A percentile compares a stretch with the other conserved stretches of the same genome.
phyloP scores from a whole-genome alignment of 495 filamentous ascomycete species.

The Aspergillus ellipticus region DNA sequence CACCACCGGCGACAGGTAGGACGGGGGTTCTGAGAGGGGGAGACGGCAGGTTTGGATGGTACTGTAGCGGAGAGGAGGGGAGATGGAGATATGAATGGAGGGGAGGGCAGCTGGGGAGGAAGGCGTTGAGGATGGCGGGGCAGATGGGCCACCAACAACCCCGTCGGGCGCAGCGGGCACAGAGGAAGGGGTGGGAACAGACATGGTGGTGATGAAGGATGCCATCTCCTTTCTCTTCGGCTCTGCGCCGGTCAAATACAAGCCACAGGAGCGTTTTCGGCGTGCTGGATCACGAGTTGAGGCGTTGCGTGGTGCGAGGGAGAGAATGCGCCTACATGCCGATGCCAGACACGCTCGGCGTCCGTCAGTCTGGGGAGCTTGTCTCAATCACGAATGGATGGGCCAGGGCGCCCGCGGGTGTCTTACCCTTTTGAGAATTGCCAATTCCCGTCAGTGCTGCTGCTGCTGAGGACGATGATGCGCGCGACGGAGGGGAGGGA shows the following conservation, averaged over 20 bases:
- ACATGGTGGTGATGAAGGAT: slow-evolving; percentile 71
- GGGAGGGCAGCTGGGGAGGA: slow-evolving; percentile 12
- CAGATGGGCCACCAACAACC: slow-evolving; percentile 19
- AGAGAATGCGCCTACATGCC: slow-evolving; percentile 19
- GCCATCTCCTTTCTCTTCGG: slow-evolving; percentile 42
- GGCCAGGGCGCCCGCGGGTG: not conserved
- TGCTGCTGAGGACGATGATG: no score
- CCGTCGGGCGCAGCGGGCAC: slow-evolving; percentile 29
- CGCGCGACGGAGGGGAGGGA: not conserved
- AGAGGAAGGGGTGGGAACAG: slow-evolving; percentile 44
- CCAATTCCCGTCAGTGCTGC: no score
- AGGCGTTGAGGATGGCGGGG: slow-evolving; percentile 18
- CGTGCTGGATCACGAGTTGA: not conserved
- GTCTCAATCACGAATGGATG: no score
- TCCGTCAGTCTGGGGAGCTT: not conserved
- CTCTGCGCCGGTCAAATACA: slow-evolving; percentile 6
- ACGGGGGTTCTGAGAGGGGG: slow-evolving; percentile 35
- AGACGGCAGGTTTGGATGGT: slow-evolving; percentile 32
- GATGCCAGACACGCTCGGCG: not conserved
- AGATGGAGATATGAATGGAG: slow-evolving; percentile 15
- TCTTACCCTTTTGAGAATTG: not conserved
- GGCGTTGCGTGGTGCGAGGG: slow-evolving; percentile 5
- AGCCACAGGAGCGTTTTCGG: not conserved
- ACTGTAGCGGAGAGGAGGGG: slow-evolving; percentile 25
- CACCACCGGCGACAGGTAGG: slow-evolving; percentile 41